Percentiles rank a stretch among this genome's conserved stretches.
Evolutionary conservation across 75 land plant genomes (phyloP).

Genomic region (Sequoiadendron giganteum): DNA sequence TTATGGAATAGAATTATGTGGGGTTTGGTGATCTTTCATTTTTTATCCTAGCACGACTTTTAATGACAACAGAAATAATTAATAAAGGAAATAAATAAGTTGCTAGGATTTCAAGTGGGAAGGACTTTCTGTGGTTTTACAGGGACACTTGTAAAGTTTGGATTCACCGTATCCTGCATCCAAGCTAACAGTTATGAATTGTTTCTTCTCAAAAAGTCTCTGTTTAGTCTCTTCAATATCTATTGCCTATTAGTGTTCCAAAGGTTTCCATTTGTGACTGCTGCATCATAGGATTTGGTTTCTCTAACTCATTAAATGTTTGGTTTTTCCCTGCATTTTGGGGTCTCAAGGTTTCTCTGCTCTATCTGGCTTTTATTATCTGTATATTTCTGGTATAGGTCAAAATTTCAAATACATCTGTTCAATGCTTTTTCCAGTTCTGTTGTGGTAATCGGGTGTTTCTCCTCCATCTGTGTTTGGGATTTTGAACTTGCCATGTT

Average conservation of each 20-base stretch:
- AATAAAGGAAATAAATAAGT: too few species aligned
- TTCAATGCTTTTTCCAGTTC: too few species aligned
- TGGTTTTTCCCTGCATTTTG: not conserved
- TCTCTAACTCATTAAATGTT: not conserved
- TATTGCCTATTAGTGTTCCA: too few species aligned
- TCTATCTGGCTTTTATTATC: not conserved
- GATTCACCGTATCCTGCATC: not conserved
- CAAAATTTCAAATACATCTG: not conserved
- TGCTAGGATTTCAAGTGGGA: not conserved
- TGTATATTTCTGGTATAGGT: not conserved
- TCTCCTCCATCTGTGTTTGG: not conserved
- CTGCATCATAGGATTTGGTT: not conserved
- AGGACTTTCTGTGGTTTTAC: not conserved
- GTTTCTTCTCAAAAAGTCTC: too few species aligned
- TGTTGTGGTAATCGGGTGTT: too few species aligned
- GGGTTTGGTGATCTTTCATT: too few species aligned
- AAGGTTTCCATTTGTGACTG: not conserved
- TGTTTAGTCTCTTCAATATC: too few species aligned
- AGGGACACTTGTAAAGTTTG: not conserved
- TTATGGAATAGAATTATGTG: too few species aligned
- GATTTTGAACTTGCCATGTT: not conserved
- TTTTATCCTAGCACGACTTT: too few species aligned
- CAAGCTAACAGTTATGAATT: not conserved
- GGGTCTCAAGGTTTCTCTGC: not conserved
- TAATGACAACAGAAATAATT: not conserved